phyloP scores from a whole-genome alignment of 306 rosid genomes.

The Ochetophila trinervis region DNA sequence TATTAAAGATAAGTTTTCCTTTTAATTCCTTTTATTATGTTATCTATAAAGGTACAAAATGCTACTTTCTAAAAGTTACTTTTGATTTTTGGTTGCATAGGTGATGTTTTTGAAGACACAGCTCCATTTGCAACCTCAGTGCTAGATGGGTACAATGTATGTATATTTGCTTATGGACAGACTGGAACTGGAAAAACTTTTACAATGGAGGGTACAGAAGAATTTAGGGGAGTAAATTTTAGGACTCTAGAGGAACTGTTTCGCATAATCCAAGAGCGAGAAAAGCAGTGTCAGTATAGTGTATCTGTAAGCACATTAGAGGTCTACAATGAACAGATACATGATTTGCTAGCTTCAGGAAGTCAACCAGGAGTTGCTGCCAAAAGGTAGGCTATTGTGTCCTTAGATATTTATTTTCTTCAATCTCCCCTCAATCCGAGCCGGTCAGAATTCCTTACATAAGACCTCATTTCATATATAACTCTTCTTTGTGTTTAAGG shows the following conservation, averaged over 20 bases:
- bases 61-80: conserved; percentile 11
- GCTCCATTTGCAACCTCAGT: conserved; percentile 83
- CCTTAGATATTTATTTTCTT: conserved; percentile 14
- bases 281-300: conserved; percentile 49
- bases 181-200: conserved; percentile 96
- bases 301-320: conserved; percentile 88
- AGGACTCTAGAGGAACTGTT: conserved; percentile 90
- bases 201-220: conserved; percentile 93
- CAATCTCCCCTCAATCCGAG: conserved; percentile 1
- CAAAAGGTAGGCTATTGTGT: conserved; percentile 51
- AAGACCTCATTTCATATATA: not conserved
- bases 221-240: conserved; percentile 90
- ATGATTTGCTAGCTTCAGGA: conserved; percentile 79
- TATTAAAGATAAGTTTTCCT: not conserved
- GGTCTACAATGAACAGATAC: conserved; percentile 96
- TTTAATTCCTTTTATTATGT: not conserved
- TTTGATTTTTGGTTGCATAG: conserved; percentile 35
- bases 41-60: conserved; percentile 12
- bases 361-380: conserved; percentile 58
- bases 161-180: conserved; percentile 95
- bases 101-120: conserved; percentile 76
- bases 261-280: conserved; percentile 53
- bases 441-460: not conserved
- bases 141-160: conserved; percentile 89
- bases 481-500: not conserved